phyloP scores from a whole-genome alignment of 129 eudicot genomes.

The Erigeron canadensis region DNA sequence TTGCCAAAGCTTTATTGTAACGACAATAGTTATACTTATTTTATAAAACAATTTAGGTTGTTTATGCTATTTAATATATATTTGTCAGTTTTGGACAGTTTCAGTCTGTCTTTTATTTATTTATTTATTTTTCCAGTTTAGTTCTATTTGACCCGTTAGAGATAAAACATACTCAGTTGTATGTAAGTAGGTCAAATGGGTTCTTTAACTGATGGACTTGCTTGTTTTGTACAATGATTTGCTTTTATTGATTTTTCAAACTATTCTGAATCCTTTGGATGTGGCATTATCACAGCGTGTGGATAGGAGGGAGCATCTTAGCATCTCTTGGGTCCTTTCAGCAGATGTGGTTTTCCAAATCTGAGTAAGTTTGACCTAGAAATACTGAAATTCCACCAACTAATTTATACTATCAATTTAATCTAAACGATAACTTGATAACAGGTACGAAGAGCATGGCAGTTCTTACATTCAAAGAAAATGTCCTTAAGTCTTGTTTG shows the following conservation, averaged over 20 bases:
- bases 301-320: constrained; percentile 98
- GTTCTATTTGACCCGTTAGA: not conserved
- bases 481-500: constrained; percentile 53
- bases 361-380: constrained; percentile 64
- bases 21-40: no score
- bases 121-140: not conserved
- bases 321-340: constrained; percentile 99
- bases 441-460: constrained; percentile 96
- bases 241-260: no score
- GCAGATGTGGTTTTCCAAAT: constrained; percentile 99
- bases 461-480: constrained; percentile 88
- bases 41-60: no score
- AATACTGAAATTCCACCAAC: not conserved
- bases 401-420: not conserved
- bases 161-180: not conserved
- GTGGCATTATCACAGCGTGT: constrained; percentile 51
- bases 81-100: no score
- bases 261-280: not conserved
- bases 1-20: no score
- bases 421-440: not conserved
- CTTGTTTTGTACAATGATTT: no score
- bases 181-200: no score
- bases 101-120: no score
- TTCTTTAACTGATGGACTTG: no score
- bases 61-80: no score